These are phyloP conservation scores for Hypoxylon lenormandii DNA, from an alignment of 495 filamentous ascomycete genomes.

Conservation along the genomic window DNA sequence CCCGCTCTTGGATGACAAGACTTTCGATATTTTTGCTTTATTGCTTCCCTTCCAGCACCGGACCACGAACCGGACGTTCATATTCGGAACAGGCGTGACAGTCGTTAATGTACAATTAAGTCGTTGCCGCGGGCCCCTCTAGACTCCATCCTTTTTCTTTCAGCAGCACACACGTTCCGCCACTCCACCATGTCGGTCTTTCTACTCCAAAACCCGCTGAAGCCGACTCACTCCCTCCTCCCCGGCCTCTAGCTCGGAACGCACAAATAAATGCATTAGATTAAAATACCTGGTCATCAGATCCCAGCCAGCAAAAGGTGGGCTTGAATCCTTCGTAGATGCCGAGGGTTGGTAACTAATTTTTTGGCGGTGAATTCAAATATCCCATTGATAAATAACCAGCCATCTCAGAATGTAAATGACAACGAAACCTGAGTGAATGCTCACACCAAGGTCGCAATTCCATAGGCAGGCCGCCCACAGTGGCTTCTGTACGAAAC, in stretches of 20 bases:
- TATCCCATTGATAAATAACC: slow-evolving; percentile 44
- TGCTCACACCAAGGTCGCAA: slow-evolving; percentile 47
- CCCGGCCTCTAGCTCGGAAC: slow-evolving; percentile 19
- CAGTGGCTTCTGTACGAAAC: slow-evolving; percentile 33
- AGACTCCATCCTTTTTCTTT: slow-evolving; percentile 44
- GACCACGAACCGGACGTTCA: slow-evolving; percentile 40
- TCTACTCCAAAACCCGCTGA: slow-evolving; percentile 39
- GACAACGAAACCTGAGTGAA: slow-evolving; percentile 48
- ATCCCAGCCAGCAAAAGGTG: slow-evolving; percentile 59
- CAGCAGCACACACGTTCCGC: slow-evolving; percentile 24
- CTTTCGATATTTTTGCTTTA: slow-evolving; percentile 10
- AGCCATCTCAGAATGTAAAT: slow-evolving; percentile 52
- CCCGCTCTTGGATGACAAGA: slow-evolving; percentile 21
- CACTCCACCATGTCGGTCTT: slow-evolving; percentile 40
- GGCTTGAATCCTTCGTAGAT: slow-evolving; percentile 48
- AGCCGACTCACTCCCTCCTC: slow-evolving; percentile 24
- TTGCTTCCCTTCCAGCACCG: slow-evolving; percentile 31
- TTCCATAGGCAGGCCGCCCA: slow-evolving; percentile 44
- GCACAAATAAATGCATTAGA: slow-evolving; percentile 57
- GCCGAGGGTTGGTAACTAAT: slow-evolving; percentile 46
- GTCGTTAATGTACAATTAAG: slow-evolving; percentile 52
- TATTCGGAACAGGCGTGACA: slow-evolving; percentile 49
- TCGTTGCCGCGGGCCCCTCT: slow-evolving; percentile 41
- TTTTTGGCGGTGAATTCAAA: slow-evolving; percentile 41
- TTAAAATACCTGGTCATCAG: slow-evolving; percentile 55